Percentiles rank a stretch among this genome's conserved stretches.
Conservation (phyloP, 108 stramenopile genomes). For the Nitzschia putrida region DNA sequence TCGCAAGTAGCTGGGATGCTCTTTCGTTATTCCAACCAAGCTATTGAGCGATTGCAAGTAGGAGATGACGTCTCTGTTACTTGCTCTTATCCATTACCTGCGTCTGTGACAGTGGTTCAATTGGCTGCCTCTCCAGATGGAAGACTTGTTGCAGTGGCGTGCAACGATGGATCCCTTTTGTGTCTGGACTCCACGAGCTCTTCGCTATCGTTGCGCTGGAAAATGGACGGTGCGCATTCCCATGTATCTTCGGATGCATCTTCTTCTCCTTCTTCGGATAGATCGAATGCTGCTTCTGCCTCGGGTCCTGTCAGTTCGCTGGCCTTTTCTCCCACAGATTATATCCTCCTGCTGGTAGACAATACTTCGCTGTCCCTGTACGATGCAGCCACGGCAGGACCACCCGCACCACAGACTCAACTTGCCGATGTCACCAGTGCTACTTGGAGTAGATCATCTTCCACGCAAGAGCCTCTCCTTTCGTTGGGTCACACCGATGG, state of each 20-base stretch:
- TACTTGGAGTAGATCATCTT: constrained; percentile 6
- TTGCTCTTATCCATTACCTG: constrained; percentile 9
- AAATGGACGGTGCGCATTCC: constrained; percentile 48
- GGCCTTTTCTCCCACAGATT: constrained; percentile 36
- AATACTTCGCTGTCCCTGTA: constrained; percentile 25
- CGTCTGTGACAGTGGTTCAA: constrained; percentile 30
- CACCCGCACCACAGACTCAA: constrained; percentile 4
- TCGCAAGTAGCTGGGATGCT: constrained; percentile 20
- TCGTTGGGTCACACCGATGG: constrained; percentile 27
- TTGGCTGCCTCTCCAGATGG: constrained; percentile 48
- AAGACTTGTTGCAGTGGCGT: constrained; percentile 49
- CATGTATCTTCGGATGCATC: constrained; percentile 27
- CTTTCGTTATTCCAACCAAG: constrained; percentile 26
- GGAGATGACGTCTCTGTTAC: constrained; percentile 11
- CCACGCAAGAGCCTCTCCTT: not conserved
- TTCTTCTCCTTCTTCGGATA: constrained; percentile 17
- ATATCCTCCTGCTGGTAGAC: constrained; percentile 42
- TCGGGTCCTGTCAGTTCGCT: constrained; percentile 56
- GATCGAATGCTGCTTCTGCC: constrained; percentile 40
- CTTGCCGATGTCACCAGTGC: constrained; percentile 27
- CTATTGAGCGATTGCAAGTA: constrained; percentile 25
- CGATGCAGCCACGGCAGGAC: constrained; percentile 24
- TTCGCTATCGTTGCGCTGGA: constrained; percentile 36
- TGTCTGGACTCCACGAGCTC: constrained; percentile 52
- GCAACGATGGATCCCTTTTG: constrained; percentile 55